These are phyloP conservation scores for Thermochaetoides dissita DNA, from an alignment of 2,329 filamentous ascomycete species.

Conservation along the genomic window DNA sequence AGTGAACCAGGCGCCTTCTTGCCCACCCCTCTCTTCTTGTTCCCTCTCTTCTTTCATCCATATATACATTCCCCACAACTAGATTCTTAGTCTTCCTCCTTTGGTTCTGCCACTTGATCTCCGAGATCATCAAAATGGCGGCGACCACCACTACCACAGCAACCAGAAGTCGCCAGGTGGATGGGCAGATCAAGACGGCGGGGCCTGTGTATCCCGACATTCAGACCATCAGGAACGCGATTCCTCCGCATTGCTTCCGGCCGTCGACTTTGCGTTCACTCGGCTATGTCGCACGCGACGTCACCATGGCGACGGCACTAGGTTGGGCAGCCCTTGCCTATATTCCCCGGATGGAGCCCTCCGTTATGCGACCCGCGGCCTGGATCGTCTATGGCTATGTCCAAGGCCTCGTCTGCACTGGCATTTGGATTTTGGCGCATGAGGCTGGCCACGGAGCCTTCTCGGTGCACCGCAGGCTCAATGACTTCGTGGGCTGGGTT, in stretches of 20 bases:
- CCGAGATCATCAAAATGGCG: slow-evolving; percentile 6
- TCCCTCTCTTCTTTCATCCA: background rate
- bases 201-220: slow-evolving; percentile 29
- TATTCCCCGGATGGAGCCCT: slow-evolving; percentile 36
- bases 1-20: background rate
- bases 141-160: slow-evolving; percentile 8
- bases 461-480: slow-evolving; percentile 40
- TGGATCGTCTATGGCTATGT: slow-evolving; percentile 49
- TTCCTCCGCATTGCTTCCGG: slow-evolving; percentile 48
- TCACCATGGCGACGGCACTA: slow-evolving; percentile 33
- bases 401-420: slow-evolving; percentile 53
- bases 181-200: slow-evolving; percentile 3
- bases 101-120: too few relatives aligned
- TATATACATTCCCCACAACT: background rate
- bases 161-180: slow-evolving; percentile 9
- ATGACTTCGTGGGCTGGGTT: slow-evolving; percentile 48
- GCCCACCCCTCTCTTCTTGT: background rate
- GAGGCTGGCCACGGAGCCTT: slow-evolving; percentile 60
- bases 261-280: slow-evolving; percentile 37
- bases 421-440: slow-evolving; percentile 57
- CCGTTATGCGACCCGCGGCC: slow-evolving; percentile 28
- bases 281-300: slow-evolving; percentile 43
- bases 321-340: slow-evolving; percentile 37
- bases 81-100: background rate
- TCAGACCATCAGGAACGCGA: slow-evolving; percentile 35